Evolutionary conservation across 257 asterid genomes (phyloP), one percentile per base, ranked within the genome.

Genomic region (Eustoma russellianum): DNA sequence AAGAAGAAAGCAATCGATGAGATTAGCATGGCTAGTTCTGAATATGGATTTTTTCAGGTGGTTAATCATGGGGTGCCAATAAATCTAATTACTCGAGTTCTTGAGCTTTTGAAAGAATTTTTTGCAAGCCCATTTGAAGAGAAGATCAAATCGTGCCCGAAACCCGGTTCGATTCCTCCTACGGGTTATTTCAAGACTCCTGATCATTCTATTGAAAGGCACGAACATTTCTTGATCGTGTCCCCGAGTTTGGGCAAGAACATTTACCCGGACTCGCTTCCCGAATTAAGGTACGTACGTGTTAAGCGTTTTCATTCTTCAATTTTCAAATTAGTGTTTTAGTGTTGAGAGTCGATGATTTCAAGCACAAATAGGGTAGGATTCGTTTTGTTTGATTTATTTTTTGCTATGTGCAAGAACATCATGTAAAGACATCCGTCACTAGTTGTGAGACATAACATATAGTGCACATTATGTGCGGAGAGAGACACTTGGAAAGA

Each of bases 141-240:
- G 53, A 78, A 78, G 70, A 15, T 69, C 24, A 67, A 66, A 11
- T 63, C 52, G 16, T 17, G 51, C 4, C 68, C 72, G 3, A 9
- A 33, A 41, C 14, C 69, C 40, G 69, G 46, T 2, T 51, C 60
- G 12, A 73, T 75, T 53, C 50, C 70, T 28, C 82, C 75, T 49
- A 76, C 74, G 0, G 82, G 79, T 35, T 79, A 75, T 10, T 61
- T 62, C 44, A 70, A 58, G 70, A 75, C 70, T 56, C 72, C 74
- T 38, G 64, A 51, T 13, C 64, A 48, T 4, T 59, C 62, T 10
- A 14, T 63, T 18, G 82, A 79, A 19, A 59, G 62, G 76, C 64
- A 50, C 46, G 83, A 79, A 78, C 70, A 48, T 35, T 33, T 79
- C 47, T n/a, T 76, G 64, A 73, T 79, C 74, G 61, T 70, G 56